These are phyloP conservation scores for Saturnispora bothae DNA, from an alignment of 805 yeast species.

Conservation along the genomic window DNA sequence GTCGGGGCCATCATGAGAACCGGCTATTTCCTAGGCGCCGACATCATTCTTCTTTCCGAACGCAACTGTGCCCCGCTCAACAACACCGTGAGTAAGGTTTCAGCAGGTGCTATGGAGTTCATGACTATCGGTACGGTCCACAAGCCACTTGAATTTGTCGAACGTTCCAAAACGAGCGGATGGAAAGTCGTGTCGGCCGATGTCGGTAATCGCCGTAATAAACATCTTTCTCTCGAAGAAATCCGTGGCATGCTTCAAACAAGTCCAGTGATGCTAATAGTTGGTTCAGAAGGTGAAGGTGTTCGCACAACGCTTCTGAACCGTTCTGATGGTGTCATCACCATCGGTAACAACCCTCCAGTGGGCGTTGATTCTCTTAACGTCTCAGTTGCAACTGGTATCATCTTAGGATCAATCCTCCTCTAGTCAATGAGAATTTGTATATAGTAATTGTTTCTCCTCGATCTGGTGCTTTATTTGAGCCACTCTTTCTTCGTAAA, in stretches of 20 bases:
- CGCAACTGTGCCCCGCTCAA: slow-evolving; percentile 65
- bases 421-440: neutral
- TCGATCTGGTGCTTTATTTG: slow-evolving; percentile 2
- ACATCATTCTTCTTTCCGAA: slow-evolving; percentile 60
- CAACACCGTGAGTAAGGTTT: slow-evolving; percentile 68
- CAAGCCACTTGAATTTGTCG: slow-evolving; percentile 56
- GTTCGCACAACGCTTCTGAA: slow-evolving; percentile 55
- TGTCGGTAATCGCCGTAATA: neutral
- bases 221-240: slow-evolving; percentile 21
- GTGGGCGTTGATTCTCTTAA: slow-evolving; percentile 64
- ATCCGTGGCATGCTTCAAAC: slow-evolving; percentile 33
- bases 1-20: slow-evolving; percentile 75
- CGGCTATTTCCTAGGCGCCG: slow-evolving; percentile 75
- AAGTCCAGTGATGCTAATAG: slow-evolving; percentile 57
- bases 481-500: slow-evolving; percentile 2
- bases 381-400: slow-evolving; percentile 82
- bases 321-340: slow-evolving; percentile 44
- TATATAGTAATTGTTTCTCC: neutral
- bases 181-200: slow-evolving; percentile 68
- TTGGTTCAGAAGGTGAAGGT: slow-evolving; percentile 85
- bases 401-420: slow-evolving; percentile 28
- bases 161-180: slow-evolving; percentile 41
- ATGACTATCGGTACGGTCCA: slow-evolving; percentile 47
- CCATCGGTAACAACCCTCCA: slow-evolving; percentile 24
- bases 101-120: slow-evolving; percentile 77